phyloP scores from a whole-genome alignment of 1,284 basidiomycete genomes.

The Laetiporus sulphureus region DNA sequence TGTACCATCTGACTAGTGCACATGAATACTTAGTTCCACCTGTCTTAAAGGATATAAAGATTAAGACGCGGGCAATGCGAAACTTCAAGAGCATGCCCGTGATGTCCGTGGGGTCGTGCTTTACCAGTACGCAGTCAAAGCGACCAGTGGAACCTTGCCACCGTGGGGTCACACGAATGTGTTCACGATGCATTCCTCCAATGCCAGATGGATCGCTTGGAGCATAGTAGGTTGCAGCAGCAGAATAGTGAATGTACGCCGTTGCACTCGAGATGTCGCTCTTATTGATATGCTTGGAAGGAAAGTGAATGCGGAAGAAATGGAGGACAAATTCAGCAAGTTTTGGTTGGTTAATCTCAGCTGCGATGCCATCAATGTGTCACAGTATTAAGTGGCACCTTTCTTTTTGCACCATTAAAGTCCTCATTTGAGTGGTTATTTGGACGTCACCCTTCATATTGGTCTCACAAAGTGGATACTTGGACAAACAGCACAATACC shows the following conservation, averaged over 20 bases:
- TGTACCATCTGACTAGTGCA: slow-evolving; percentile 18
- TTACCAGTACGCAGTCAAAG: slow-evolving; percentile 10
- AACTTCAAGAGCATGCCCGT: background rate
- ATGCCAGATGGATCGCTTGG: slow-evolving; percentile 21
- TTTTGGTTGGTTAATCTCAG: too few species aligned
- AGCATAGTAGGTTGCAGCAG: slow-evolving; percentile 15
- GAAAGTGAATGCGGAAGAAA: background rate
- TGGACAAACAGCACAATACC: too few species aligned
- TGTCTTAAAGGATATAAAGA: slow-evolving; percentile 7
- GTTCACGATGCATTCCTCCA: slow-evolving; percentile 18
- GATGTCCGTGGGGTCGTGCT: background rate
- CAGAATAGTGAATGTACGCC: slow-evolving; percentile 10
- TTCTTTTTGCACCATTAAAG: too few species aligned
- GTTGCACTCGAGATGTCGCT: background rate
- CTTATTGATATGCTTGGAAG: background rate
- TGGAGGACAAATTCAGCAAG: too few species aligned
- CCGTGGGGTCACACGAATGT: slow-evolving; percentile 10
- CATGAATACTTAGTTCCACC: slow-evolving; percentile 11
- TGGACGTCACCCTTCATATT: too few species aligned
- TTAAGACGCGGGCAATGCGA: slow-evolving; percentile 1
- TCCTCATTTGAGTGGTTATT: too few species aligned
- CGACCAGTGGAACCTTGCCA: slow-evolving; percentile 12
- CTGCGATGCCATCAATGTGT: too few species aligned
- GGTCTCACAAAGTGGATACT: too few species aligned
- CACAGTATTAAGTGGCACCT: too few species aligned